These are phyloP conservation scores for Stagonosporopsis rhizophila DNA, from an alignment of 2,329 filamentous ascomycete species.

Conservation along the genomic window DNA sequence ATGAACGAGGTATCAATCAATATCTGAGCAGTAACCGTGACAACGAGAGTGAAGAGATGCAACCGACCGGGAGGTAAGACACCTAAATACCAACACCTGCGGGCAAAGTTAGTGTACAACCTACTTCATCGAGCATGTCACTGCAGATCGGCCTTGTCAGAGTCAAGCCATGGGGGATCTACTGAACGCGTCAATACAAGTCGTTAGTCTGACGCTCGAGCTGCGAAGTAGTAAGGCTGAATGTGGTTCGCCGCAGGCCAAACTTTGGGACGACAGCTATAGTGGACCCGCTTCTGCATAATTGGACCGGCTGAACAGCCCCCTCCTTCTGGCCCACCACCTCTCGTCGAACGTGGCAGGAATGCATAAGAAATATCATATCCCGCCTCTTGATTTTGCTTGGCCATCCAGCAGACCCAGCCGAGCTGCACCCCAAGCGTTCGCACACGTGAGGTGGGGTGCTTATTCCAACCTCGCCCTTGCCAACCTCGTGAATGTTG, in stretches of 20 bases:
- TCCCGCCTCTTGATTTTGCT: constrained; percentile 31
- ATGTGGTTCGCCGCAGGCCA: constrained; percentile 19
- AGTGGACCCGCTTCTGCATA: constrained; percentile 18
- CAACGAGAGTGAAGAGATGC: constrained; percentile 35
- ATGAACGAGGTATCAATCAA: constrained; percentile 50
- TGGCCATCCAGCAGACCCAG: constrained; percentile 20
- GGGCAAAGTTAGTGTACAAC: constrained; percentile 21
- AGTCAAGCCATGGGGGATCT: constrained; percentile 32
- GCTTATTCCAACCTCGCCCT: constrained; percentile 14
- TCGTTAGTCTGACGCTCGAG: constrained; percentile 31
- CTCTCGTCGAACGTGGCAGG: constrained; percentile 17
- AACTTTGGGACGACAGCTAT: constrained; percentile 12
- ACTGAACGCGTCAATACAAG: constrained; percentile 40
- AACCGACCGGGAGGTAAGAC: constrained; percentile 28
- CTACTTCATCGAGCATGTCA: constrained; percentile 34
- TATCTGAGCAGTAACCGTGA: constrained; percentile 31
- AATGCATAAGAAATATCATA: constrained; percentile 15
- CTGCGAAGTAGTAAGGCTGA: constrained; percentile 34
- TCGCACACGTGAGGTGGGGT: not conserved
- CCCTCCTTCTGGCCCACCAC: constrained; percentile 33
- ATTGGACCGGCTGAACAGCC: constrained; percentile 34
- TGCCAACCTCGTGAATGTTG: not conserved
- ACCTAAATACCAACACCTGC: constrained; percentile 39
- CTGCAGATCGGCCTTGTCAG: constrained; percentile 28
- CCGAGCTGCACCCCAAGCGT: constrained; percentile 10